Percentiles rank a stretch among this genome's conserved stretches.
phyloP scores from a whole-genome alignment of 305 asterid species.

The Fraxinus sp. region DNA sequence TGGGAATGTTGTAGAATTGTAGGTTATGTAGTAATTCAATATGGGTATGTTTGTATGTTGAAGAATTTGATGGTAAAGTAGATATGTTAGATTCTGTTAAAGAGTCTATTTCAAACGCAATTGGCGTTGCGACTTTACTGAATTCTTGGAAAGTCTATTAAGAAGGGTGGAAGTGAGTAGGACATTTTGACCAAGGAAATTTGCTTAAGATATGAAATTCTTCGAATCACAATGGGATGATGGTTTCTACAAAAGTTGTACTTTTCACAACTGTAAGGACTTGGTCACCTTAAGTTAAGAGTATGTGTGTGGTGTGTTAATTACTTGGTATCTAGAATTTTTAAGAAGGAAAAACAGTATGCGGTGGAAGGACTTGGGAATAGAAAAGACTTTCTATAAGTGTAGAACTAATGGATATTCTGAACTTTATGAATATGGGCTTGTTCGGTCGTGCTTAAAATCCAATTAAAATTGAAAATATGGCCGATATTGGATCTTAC shows the following conservation, averaged over 20 bases:
- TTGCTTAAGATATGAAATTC: background rate
- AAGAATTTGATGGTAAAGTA: background rate
- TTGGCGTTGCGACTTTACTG: background rate
- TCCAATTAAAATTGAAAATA: no score
- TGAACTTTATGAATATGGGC: background rate
- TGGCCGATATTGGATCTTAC: no score
- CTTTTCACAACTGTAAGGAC: conserved; percentile 7
- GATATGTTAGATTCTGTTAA: background rate
- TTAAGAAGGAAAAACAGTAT: background rate
- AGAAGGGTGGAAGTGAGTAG: background rate
- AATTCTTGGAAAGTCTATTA: background rate
- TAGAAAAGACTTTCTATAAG: background rate
- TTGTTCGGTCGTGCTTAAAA: no score
- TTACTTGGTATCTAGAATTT: background rate
- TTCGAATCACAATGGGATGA: background rate
- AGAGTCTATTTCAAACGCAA: conserved; percentile 1
- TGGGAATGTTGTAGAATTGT: conserved; percentile 5
- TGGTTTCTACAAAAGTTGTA: background rate
- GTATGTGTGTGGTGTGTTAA: background rate
- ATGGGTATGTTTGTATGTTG: conserved; percentile 12
- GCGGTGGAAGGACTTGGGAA: background rate
- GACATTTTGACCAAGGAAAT: background rate
- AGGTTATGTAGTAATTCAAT: background rate
- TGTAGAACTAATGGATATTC: conserved; percentile 1
- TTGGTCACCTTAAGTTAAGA: background rate